phyloP scores from a whole-genome alignment of 306 rosid species.

The Sophora flavescens region DNA sequence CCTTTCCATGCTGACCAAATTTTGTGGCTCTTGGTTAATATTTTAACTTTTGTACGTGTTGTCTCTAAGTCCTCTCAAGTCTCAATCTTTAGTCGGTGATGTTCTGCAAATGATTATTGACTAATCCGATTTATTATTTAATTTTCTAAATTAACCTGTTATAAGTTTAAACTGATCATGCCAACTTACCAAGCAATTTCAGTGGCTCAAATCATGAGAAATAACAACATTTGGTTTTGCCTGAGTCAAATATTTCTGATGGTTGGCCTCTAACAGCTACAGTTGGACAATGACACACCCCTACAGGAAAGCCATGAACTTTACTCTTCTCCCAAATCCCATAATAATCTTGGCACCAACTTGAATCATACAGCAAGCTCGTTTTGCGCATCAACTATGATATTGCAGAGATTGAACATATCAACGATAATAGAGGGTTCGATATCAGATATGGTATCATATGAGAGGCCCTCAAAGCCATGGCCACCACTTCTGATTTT shows the following conservation, averaged over 20 bases:
- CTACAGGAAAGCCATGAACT: slow-evolving; percentile 37
- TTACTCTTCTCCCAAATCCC: slow-evolving; percentile 33
- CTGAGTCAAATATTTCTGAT: too few relatives aligned
- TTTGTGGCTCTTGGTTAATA: slow-evolving; percentile 18
- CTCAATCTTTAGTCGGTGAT: not conserved
- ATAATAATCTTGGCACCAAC: slow-evolving; percentile 25
- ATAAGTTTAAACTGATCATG: not conserved
- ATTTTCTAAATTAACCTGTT: not conserved
- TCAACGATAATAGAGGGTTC: not conserved
- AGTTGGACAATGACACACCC: slow-evolving; percentile 30
- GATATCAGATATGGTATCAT: not conserved
- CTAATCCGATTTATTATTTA: not conserved
- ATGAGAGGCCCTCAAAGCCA: not conserved
- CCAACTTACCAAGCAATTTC: not conserved
- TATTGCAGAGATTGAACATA: not conserved
- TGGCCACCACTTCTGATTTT: not conserved
- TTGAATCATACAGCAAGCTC: slow-evolving; percentile 29
- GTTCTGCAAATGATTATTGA: not conserved
- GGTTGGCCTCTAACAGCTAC: slow-evolving; percentile 20
- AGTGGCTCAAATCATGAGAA: not conserved
- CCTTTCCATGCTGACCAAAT: slow-evolving; percentile 21
- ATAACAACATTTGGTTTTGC: too few relatives aligned
- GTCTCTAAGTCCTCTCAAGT: not conserved
- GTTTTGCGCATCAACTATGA: not conserved
- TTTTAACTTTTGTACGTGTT: not conserved